Evolutionary conservation across 1,139 yeast genomes (phyloP).

Genomic region (Geotrichum bryndzae): DNA sequence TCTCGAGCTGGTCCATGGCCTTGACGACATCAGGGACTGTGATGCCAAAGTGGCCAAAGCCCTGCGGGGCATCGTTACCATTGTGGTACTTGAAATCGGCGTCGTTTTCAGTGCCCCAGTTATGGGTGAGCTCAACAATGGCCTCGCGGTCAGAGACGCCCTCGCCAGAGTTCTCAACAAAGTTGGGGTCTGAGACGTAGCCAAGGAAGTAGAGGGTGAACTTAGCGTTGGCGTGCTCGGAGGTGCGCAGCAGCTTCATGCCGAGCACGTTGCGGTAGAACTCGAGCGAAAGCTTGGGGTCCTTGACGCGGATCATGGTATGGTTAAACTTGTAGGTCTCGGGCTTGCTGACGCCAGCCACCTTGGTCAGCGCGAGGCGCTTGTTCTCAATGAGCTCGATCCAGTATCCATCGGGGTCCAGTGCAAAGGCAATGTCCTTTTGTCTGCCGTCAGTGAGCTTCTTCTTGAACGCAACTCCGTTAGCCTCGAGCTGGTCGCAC

Average conservation of each 20-base stretch:
- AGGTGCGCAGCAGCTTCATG: conserved; percentile 57
- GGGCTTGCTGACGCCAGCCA: conserved; percentile 27
- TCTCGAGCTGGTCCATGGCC: conserved; percentile 50
- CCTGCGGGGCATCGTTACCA: conserved; percentile 73
- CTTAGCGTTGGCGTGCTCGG: conserved; percentile 59
- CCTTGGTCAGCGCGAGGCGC: conserved; percentile 31
- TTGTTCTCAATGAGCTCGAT: conserved; percentile 75
- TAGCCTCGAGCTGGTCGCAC: conserved; percentile 48
- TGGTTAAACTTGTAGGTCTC: conserved; percentile 68
- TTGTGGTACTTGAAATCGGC: conserved; percentile 72
- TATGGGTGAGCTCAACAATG: conserved; percentile 81
- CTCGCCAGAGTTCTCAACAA: conserved; percentile 27
- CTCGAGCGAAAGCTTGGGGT: conserved; percentile 64
- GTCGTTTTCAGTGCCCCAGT: conserved; percentile 89
- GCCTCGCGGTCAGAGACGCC: conserved; percentile 47
- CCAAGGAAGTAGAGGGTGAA: conserved; percentile 85
- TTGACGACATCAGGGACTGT: conserved; percentile 59
- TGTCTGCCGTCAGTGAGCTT: conserved; percentile 84
- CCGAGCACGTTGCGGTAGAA: conserved; percentile 79
- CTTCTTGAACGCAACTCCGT: conserved; percentile 74
- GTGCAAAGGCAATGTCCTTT: conserved; percentile 83
- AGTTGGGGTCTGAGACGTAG: conserved; percentile 42
- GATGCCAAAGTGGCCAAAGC: conserved; percentile 82
- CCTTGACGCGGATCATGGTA: conserved; percentile 88
- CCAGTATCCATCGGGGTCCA: conserved; percentile 98